phyloP scores from a whole-genome alignment of 73 alveolate genomes.

The Stentor roeselii region DNA sequence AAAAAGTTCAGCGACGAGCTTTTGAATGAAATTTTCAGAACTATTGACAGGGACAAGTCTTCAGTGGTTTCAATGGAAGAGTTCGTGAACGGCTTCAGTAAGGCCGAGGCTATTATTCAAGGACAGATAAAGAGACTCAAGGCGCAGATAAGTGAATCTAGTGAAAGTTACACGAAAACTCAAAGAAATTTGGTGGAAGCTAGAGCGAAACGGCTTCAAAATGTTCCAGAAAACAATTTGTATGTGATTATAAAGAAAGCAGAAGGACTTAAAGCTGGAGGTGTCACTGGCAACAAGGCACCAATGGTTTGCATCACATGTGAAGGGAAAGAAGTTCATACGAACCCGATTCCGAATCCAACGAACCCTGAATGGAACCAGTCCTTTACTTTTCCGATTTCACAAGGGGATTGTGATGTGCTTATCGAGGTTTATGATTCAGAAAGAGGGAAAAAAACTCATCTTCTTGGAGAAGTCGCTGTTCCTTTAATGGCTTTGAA shows the following conservation, averaged over 20 bases:
- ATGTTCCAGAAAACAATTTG: neutral
- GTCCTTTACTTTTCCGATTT: neutral
- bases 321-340: neutral
- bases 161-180: neutral
- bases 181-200: neutral
- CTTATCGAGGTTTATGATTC: slow-evolving; percentile 4
- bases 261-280: slow-evolving; percentile 22
- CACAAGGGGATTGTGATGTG: slow-evolving; percentile 3
- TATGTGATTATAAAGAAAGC: slow-evolving; percentile 6
- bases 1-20: slow-evolving; percentile 7
- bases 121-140: neutral
- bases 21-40: neutral
- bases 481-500: neutral
- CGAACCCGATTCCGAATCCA: slow-evolving; percentile 21
- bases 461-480: slow-evolving; percentile 15
- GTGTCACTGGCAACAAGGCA: slow-evolving; percentile 13
- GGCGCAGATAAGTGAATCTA: neutral
- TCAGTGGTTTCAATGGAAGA: neutral
- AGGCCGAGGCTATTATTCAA: slow-evolving; percentile 16
- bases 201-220: neutral
- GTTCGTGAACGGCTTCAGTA: neutral
- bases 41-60: neutral
- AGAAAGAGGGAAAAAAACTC: neutral
- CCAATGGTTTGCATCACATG: slow-evolving; percentile 4
- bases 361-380: slow-evolving; percentile 14